These are phyloP conservation scores for Crotalaria pallida DNA, from an alignment of 306 rosid species.

Conservation along the genomic window DNA sequence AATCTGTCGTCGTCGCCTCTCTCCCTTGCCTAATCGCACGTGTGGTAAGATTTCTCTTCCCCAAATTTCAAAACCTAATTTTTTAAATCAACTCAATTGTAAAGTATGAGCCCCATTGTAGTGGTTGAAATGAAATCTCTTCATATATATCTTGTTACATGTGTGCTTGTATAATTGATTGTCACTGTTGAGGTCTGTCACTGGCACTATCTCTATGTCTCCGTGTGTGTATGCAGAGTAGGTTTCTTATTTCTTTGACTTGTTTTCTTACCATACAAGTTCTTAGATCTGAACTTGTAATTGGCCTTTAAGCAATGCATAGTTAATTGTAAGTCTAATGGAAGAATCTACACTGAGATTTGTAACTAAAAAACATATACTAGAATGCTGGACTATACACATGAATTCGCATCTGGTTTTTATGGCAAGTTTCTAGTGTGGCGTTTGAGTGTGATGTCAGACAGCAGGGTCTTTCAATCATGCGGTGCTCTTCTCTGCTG, in stretches of 20 bases:
- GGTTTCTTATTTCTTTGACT: not conserved
- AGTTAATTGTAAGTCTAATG: not conserved
- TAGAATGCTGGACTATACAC: not conserved
- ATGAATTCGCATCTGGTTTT: not conserved
- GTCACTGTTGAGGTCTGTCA: not conserved
- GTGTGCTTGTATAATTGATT: conserved; percentile 32
- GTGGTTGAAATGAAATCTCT: conserved; percentile 20
- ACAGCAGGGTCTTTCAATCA: not conserved
- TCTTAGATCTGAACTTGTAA: conserved; percentile 18
- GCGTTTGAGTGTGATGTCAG: not conserved
- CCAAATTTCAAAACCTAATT: too few species aligned
- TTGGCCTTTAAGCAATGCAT: conserved; percentile 7
- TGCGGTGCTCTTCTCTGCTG: not conserved
- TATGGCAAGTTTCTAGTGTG: not conserved
- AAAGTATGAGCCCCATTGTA: too few species aligned
- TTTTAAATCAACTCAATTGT: too few species aligned
- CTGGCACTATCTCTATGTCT: conserved; percentile 17
- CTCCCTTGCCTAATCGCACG: too few species aligned
- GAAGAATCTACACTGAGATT: not conserved
- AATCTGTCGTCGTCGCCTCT: too few species aligned
- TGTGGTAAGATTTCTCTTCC: too few species aligned
- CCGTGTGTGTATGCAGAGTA: conserved; percentile 23
- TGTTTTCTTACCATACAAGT: not conserved
- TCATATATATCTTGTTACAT: not conserved
- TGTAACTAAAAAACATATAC: not conserved